These are phyloP conservation scores for Trichoderma cornu-damae DNA, from an alignment of 2,329 filamentous ascomycete genomes.

Conservation along the genomic window DNA sequence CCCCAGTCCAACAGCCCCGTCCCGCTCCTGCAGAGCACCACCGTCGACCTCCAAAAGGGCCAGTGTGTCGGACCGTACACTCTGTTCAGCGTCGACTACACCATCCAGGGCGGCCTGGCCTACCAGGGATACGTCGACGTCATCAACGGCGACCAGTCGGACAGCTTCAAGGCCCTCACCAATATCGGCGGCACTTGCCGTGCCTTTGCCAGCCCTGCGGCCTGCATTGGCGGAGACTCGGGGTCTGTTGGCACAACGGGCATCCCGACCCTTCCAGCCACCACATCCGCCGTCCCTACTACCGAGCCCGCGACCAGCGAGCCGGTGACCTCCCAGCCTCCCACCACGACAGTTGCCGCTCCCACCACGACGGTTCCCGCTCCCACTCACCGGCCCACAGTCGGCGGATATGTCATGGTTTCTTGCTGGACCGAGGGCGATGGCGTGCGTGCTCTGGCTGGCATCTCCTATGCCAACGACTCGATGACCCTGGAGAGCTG, in stretches of 20 bases:
- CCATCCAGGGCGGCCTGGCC: constrained; percentile 41
- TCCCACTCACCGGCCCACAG: constrained; percentile 33
- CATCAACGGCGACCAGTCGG: constrained; percentile 37
- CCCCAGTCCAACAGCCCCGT: constrained; percentile 39
- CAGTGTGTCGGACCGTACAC: constrained; percentile 46
- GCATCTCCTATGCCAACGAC: constrained; percentile 40
- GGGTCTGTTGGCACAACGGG: constrained; percentile 19
- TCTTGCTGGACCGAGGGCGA: constrained; percentile 47
- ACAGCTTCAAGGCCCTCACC: constrained; percentile 46
- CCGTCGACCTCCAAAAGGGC: constrained; percentile 39
- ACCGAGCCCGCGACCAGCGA: neutral
- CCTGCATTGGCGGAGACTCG: constrained; percentile 25
- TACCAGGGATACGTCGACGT: constrained; percentile 45
- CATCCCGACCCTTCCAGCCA: constrained; percentile 18
- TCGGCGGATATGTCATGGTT: constrained; percentile 43
- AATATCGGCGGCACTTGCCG: constrained; percentile 42
- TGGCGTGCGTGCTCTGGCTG: constrained; percentile 40
- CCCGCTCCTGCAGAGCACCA: constrained; percentile 36
- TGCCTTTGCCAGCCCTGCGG: constrained; percentile 35
- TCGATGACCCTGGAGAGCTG: constrained; percentile 48
- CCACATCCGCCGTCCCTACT: constrained; percentile 12
- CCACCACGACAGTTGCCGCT: constrained; percentile 7
- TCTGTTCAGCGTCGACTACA: constrained; percentile 41
- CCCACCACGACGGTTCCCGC: constrained; percentile 23
- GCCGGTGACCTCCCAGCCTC: constrained; percentile 8